phyloP scores from a whole-genome alignment of 768 basidiomycete genomes.

The Serendipita vermifera region DNA sequence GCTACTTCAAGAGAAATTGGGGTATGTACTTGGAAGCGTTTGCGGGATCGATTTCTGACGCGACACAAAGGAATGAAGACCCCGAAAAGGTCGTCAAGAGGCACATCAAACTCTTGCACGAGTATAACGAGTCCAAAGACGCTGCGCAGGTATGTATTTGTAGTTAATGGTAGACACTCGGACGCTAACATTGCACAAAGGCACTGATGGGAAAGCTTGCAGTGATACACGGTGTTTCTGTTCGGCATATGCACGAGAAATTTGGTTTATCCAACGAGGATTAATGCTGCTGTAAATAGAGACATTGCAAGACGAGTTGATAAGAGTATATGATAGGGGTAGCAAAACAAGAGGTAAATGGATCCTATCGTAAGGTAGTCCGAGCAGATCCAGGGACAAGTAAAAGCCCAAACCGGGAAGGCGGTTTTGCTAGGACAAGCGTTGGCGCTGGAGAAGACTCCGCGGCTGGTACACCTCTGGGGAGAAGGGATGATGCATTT shows the following conservation, averaged over 20 bases:
- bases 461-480: slow-evolving; percentile 39
- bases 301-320: not conserved
- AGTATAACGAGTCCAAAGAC: slow-evolving; percentile 73
- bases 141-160: slow-evolving; percentile 48
- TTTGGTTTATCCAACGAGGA: slow-evolving; percentile 49
- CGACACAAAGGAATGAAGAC: slow-evolving; percentile 31
- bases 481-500: slow-evolving; percentile 18
- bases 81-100: slow-evolving; percentile 47
- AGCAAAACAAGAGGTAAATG: not conserved
- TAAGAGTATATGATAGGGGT: not conserved
- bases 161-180: not conserved
- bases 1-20: slow-evolving; percentile 34
- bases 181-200: slow-evolving; percentile 25
- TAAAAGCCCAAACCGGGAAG: slow-evolving; percentile 61
- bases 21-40: slow-evolving; percentile 24
- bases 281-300: slow-evolving; percentile 19
- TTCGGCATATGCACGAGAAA: slow-evolving; percentile 62
- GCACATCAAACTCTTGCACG: slow-evolving; percentile 60
- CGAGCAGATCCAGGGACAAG: slow-evolving; percentile 34
- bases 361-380: too few species aligned
- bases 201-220: slow-evolving; percentile 80
- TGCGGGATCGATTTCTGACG: not conserved
- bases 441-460: slow-evolving; percentile 25
- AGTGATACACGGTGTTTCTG: slow-evolving; percentile 48
- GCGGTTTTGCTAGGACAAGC: slow-evolving; percentile 54